Evolutionary conservation across 2,329 filamentous ascomycete species (phyloP), one percentile per base, ranked within the genome.

Genomic region (Scopulariopsis brevicaulis): DNA sequence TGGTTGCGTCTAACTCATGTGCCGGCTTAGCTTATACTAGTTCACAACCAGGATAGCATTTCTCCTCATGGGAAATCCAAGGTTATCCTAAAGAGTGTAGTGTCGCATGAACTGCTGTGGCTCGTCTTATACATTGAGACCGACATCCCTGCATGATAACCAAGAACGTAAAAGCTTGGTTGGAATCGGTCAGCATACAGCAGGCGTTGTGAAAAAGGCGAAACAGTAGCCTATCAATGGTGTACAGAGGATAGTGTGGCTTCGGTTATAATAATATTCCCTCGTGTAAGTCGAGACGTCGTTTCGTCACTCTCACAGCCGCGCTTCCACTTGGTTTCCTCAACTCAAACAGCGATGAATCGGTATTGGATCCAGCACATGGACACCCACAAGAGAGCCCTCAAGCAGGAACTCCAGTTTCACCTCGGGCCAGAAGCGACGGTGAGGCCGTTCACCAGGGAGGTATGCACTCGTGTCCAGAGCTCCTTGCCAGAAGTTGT

Each of bases 351-450:
- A 14, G 14, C 34, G 43, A 75, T 81, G 72, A 83, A 83, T 68
- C 76, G 73, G 65, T 84, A 83, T 68, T 84, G 80, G 80, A 83
- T 84, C 60, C 79, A 80, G 15, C 76, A 80, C 60, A 68, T 77
- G 60, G 79, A 82, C 59, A 84, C 84, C 65, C 78, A 82, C 69
- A 82, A 80, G 64, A 82, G 78, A 62, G 76, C 83, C 62, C 83
- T 84, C 64, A 81, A 75, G 25, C 74, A 80, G 61, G 77, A 83
- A 61, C 74, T 84, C 58, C 80, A 81, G 62, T 81, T 74, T 59
- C 80, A 81, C 64, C 74, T 84, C 46, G 81, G 81, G 5, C 80
- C 80, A 1, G 75, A 82, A 63, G 77, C 80, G 54, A 82, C 79
- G 25, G 79, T 82, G 53, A 74, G 80, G 58, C 73, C 80, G 50